Percentiles rank a stretch among this genome's conserved stretches.
These are phyloP conservation scores for Taphrina populina DNA, from an alignment of 1,139 yeast species.

Conservation along the genomic window DNA sequence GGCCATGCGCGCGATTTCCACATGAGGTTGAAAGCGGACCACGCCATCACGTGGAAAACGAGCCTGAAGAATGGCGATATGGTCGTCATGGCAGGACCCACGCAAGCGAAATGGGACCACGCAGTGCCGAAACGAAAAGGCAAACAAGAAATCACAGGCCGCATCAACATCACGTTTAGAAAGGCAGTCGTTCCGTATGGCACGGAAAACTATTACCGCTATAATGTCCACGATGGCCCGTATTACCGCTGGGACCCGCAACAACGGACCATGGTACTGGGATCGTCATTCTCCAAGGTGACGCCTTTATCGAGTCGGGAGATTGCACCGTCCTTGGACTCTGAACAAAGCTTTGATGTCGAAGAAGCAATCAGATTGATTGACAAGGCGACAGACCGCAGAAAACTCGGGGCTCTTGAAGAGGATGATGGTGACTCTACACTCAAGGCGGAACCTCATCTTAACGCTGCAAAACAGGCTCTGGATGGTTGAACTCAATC, in stretches of 20 bases:
- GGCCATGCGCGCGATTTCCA: conserved; percentile 26
- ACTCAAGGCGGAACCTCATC: no score
- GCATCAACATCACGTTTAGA: conserved; percentile 32
- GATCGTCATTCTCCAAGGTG: neutral
- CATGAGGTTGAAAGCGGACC: conserved; percentile 26
- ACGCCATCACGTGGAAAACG: neutral
- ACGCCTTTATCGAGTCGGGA: no score
- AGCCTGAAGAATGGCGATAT: conserved; percentile 21
- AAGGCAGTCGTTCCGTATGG: conserved; percentile 26
- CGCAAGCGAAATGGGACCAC: conserved; percentile 31
- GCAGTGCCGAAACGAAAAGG: conserved; percentile 30
- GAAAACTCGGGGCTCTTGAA: no score
- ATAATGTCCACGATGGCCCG: conserved; percentile 32
- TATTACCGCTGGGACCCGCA: conserved; percentile 20
- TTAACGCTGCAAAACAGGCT: no score
- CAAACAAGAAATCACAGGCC: conserved; percentile 1
- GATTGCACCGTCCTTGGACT: no score
- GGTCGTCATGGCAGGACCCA: conserved; percentile 24
- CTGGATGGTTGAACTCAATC: no score
- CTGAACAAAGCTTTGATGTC: conserved; percentile 5
- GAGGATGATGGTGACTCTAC: no score
- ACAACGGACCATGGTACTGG: conserved; percentile 13
- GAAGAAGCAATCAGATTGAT: neutral
- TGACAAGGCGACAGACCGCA: no score
- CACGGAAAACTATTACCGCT: conserved; percentile 32